Conservation (phyloP, 768 basidiomycete genomes). For the Melanogaster broomeanus region DNA sequence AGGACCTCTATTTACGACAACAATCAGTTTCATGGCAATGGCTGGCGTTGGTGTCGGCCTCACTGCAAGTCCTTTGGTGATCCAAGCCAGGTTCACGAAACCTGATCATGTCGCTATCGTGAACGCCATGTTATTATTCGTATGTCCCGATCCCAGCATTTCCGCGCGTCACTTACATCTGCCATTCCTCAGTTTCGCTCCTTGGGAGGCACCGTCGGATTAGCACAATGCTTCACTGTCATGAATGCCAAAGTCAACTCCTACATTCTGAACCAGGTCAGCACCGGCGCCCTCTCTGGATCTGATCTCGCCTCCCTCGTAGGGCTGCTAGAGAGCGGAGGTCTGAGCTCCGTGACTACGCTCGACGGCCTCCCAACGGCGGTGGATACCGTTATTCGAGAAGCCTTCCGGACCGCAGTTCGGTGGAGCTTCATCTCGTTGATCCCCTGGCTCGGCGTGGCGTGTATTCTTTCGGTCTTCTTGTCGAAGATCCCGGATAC, state of each 20-base stretch:
- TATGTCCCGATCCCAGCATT: constrained; percentile 9
- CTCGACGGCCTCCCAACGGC: constrained; percentile 38
- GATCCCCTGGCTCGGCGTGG: constrained; percentile 43
- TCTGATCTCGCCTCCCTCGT: constrained; percentile 30
- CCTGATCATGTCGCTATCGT: constrained; percentile 44
- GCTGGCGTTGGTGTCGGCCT: constrained; percentile 46
- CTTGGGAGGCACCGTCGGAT: constrained; percentile 53
- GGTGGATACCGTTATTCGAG: constrained; percentile 36
- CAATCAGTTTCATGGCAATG: constrained; percentile 47
- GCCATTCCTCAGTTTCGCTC: constrained; percentile 40
- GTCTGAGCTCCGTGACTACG: constrained; percentile 35
- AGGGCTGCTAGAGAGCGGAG: constrained; percentile 20
- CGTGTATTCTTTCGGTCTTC: constrained; percentile 37
- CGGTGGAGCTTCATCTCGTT: constrained; percentile 48
- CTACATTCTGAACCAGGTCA: too few relatives aligned
- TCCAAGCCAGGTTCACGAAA: constrained; percentile 50
- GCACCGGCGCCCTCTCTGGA: constrained; percentile 30
- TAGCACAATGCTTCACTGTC: constrained; percentile 53
- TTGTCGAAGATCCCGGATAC: constrained; percentile 39
- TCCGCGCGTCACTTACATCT: neutral
- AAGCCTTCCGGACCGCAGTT: constrained; percentile 43
- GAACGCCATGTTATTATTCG: too few relatives aligned
- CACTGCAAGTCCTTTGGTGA: constrained; percentile 36
- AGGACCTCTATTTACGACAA: neutral
- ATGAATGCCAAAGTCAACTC: constrained; percentile 46